phyloP scores from a whole-genome alignment of 2,329 filamentous ascomycete genomes.

The Monascus ruber region DNA sequence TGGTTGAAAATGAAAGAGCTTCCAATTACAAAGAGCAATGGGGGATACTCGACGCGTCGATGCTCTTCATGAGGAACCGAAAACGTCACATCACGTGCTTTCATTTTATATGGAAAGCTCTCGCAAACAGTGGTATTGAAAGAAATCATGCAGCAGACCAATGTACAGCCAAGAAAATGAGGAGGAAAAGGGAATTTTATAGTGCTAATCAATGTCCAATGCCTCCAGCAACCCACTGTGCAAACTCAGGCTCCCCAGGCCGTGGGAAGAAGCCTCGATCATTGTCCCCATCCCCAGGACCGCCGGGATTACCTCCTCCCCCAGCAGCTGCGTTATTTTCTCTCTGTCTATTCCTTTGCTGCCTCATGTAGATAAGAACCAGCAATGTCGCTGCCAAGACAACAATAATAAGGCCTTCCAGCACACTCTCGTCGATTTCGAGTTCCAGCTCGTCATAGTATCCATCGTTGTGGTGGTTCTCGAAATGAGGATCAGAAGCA shows the following conservation, averaged over 20 bases:
- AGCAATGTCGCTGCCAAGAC: constrained; percentile 63
- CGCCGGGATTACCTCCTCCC: constrained; percentile 10
- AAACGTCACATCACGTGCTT: too few species aligned
- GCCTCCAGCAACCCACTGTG: constrained; percentile 56
- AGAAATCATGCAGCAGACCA: too few species aligned
- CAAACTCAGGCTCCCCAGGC: constrained; percentile 55
- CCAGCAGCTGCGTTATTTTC: constrained; percentile 11
- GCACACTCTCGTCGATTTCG: constrained; percentile 61
- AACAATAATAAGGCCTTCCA: constrained; percentile 79
- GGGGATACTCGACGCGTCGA: too few species aligned
- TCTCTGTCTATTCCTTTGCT: constrained; percentile 31
- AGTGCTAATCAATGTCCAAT: constrained; percentile 39
- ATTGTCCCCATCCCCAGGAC: constrained; percentile 11
- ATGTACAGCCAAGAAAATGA: too few species aligned
- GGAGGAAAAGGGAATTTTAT: too few species aligned
- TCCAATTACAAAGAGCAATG: too few species aligned
- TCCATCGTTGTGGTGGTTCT: constrained; percentile 34
- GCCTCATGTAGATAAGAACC: constrained; percentile 64
- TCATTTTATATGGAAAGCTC: too few species aligned
- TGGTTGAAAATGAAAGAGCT: too few species aligned
- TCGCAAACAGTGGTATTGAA: too few species aligned
- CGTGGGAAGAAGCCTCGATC: constrained; percentile 53
- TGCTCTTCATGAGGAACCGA: too few species aligned
- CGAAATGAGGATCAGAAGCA: constrained; percentile 5
- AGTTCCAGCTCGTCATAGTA: constrained; percentile 51